Evolutionary conservation across 192 early-diverging fungal genomes (phyloP).

Genomic region (Linderina pennispora): DNA sequence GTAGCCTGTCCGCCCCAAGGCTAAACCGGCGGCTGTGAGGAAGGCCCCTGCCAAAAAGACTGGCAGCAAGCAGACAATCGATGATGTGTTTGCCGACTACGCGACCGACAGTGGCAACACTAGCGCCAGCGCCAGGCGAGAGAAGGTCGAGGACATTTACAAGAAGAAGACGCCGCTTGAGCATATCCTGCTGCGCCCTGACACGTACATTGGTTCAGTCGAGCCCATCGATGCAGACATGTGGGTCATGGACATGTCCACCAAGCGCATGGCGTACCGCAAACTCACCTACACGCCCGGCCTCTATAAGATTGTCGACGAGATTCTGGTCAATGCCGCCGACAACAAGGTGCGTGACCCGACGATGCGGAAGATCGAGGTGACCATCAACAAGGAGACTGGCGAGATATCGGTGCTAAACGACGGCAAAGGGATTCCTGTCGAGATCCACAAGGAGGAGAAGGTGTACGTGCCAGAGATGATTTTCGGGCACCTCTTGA

Average conservation of each 20-base stretch:
- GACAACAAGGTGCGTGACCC: conserved; percentile 93
- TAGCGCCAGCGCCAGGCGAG: conserved; percentile 8
- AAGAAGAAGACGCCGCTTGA: conserved; percentile 94
- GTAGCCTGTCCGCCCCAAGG: conserved; percentile 41
- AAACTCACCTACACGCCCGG: conserved; percentile 77
- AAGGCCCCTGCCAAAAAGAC: conserved; percentile 19
- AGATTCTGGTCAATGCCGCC: conserved; percentile 95
- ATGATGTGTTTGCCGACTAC: no score
- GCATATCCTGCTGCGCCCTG: conserved; percentile 90
- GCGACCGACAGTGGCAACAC: no score
- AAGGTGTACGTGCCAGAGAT: conserved; percentile 91
- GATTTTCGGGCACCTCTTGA: conserved; percentile 95
- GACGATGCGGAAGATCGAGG: conserved; percentile 77
- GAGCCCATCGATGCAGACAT: conserved; percentile 71
- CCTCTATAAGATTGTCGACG: conserved; percentile 97
- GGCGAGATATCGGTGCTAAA: conserved; percentile 85
- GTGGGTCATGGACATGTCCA: conserved; percentile 79
- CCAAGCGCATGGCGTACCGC: conserved; percentile 56
- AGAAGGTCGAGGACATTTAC: conserved; percentile 81
- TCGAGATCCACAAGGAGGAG: conserved; percentile 88
- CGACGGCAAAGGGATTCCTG: conserved; percentile 92
- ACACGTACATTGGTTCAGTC: conserved; percentile 93
- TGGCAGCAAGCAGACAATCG: no score
- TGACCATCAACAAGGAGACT: conserved; percentile 76
- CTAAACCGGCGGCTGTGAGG: conserved; percentile 4